Evolutionary conservation across 116 monocot species (phyloP), one percentile per base, ranked within the genome.

Genomic region (Phalaenopsis hybrid): DNA sequence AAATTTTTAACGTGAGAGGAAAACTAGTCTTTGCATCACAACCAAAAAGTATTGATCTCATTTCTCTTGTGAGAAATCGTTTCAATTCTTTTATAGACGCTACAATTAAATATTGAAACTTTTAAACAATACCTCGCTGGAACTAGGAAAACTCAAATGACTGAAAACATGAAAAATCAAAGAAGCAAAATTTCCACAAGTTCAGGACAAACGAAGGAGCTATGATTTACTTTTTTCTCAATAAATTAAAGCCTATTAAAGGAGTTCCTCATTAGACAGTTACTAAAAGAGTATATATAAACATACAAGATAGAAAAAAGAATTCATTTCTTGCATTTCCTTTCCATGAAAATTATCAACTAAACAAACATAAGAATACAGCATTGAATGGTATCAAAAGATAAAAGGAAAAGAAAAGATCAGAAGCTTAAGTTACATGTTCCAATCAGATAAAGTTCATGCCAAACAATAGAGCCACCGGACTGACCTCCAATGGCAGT

Each of bases 401-500:
- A 44, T 16, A 46, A n/a, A 8, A 75, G 1, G 28, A 20, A 46
- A 20, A 75, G 44, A 15, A 55, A 55, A 75, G 18, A 45, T 13
- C 20, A 45, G 18, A 20, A 75, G 46, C 1, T 75, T 44, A 75
- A 75, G 45, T 46, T 75, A 46, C 75, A 46, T 75, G 46, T 44
- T 44, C 75, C 75, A 46, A 18, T 18, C 16, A 46, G 75, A 28
- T 15, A 52, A 72, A 33, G 37, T 81, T 8, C 31, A 52, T 81
- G 55, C 37, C 37, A 49, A 23, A 73, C 37, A 83, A 41, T 20
- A 65, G 49, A 80, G 74, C 59, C 72, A 74, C n/a, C 34, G 33
- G 58, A 33, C 84, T 84, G 15, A 46, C 84, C 84, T 79, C 45
- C 79, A 45, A 74, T 34, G 51, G 31, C 50, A 12, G 44, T 10